Evolutionary conservation across 306 rosid genomes (phyloP), one percentile per base, ranked within the genome.

Genomic region (Cicer chorassanicum): DNA sequence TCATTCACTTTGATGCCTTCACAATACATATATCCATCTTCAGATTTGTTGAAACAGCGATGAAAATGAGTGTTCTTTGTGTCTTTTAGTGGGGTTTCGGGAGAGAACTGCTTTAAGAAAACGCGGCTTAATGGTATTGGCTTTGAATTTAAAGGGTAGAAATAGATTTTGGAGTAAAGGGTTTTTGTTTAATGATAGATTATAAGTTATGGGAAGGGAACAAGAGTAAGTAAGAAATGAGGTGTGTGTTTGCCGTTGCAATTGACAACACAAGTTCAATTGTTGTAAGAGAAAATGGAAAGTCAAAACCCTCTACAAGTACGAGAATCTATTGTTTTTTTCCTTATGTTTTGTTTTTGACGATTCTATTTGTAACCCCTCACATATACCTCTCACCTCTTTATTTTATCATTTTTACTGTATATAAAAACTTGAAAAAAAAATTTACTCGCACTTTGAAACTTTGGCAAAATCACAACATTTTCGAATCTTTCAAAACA

Each of bases 21-120:
- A 55, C 96, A 89, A 24, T 67, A 81, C 24, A 93, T 87, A 74
- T 82, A 91, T 81, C 98, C 96, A 87, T 94, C 98, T 5, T 90
- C 75, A 44, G 87, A 83, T 82, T 89, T 94, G 55, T 83, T 40
- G 88, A 91, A 91, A 87, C 97, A n/a, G n/a, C n/a, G n/a, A n/a
- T n/a, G n/a, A n/a, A n/a, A n/a, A 91, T 82, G 64, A 61, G 82
- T 16, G 15, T 84, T 70, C 57, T 72, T 77, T 3, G 87, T 16
- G 14, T 76, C 44, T 13, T 82, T 62, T 5, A 78, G 4, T 12
- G 60, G 15, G 44, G 86, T 73, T 77, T 83, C 82, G n/a, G 6
- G 89, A 57, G 80, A 79, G 77, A 56, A 85, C 88, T 0, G 96
- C 92, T 75, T 71, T 84, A 6, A 93, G 90, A 70, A 77, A 16